Percentiles rank a stretch among this genome's conserved stretches.
Evolutionary conservation across 495 filamentous ascomycete genomes (phyloP).

Genomic region (Cercophora samala): DNA sequence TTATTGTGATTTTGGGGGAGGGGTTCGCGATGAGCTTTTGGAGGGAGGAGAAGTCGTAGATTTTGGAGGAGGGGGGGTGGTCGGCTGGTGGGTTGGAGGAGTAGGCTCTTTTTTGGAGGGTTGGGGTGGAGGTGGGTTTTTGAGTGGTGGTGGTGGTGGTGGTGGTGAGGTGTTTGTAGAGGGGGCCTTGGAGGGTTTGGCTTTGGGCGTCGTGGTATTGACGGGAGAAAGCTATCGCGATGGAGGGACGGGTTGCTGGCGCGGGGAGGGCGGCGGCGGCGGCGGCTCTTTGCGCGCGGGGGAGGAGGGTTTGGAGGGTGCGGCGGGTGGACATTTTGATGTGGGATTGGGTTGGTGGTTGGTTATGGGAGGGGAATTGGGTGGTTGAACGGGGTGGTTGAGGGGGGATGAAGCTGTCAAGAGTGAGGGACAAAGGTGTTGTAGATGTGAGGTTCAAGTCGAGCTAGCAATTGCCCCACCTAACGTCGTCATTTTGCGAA

Average conservation of each 20-base stretch:
- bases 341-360: neutral
- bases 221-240: neutral
- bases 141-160: neutral
- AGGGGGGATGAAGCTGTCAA: neutral
- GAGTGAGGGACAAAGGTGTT: neutral
- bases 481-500: constrained; percentile 9
- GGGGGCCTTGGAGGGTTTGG: no score
- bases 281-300: no score
- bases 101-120: neutral
- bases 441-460: neutral
- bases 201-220: neutral
- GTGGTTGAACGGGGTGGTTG: neutral
- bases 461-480: neutral
- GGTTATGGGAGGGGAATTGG: neutral
- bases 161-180: neutral
- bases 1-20: constrained; percentile 13
- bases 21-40: neutral
- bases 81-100: constrained; percentile 1
- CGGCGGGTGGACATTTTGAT: neutral
- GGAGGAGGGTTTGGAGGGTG: neutral
- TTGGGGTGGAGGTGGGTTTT: no score
- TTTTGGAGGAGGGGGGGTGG: neutral
- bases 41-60: neutral
- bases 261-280: no score
- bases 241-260: neutral